These are phyloP conservation scores for Diplodia sapinea DNA, from an alignment of 2,329 filamentous ascomycete species.

Conservation along the genomic window DNA sequence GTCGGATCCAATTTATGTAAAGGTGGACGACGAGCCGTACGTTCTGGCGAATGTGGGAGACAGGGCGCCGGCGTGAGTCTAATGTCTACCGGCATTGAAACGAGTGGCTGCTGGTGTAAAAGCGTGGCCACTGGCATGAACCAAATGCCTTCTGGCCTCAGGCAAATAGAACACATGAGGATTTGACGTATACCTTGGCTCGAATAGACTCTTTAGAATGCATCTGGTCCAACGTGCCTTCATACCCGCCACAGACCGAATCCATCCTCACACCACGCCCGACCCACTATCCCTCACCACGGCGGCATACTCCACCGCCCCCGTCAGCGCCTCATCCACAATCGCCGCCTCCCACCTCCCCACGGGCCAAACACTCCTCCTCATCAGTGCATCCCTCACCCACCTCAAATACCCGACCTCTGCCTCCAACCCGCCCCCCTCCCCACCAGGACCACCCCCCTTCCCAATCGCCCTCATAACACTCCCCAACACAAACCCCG, in stretches of 20 bases:
- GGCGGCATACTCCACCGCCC: neutral
- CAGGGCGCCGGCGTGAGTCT: neutral
- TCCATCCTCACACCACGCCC: neutral
- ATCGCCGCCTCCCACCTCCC: slow-evolving; percentile 8
- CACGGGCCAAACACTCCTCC: slow-evolving; percentile 2
- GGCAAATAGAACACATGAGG: too few relatives aligned
- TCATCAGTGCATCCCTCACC: neutral
- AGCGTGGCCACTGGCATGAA: too few relatives aligned
- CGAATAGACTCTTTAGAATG: too few relatives aligned
- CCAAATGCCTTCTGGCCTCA: too few relatives aligned
- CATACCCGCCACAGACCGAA: too few relatives aligned
- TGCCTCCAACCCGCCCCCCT: neutral
- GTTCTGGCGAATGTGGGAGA: slow-evolving; percentile 4
- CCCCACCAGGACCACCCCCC: too few relatives aligned
- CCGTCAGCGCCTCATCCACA: slow-evolving; percentile 1
- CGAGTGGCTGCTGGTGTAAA: too few relatives aligned
- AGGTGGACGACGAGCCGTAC: slow-evolving; percentile 6
- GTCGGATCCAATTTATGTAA: neutral
- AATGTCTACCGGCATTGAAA: neutral
- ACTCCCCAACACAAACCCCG: slow-evolving; percentile 5
- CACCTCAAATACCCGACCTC: slow-evolving; percentile 9
- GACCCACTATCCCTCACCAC: neutral
- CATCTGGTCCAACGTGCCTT: too few relatives aligned
- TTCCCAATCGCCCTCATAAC: slow-evolving; percentile 1
- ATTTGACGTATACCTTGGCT: too few relatives aligned